These are phyloP conservation scores for Phanerochaete sordida DNA, from an alignment of 768 basidiomycete genomes.

Conservation along the genomic window DNA sequence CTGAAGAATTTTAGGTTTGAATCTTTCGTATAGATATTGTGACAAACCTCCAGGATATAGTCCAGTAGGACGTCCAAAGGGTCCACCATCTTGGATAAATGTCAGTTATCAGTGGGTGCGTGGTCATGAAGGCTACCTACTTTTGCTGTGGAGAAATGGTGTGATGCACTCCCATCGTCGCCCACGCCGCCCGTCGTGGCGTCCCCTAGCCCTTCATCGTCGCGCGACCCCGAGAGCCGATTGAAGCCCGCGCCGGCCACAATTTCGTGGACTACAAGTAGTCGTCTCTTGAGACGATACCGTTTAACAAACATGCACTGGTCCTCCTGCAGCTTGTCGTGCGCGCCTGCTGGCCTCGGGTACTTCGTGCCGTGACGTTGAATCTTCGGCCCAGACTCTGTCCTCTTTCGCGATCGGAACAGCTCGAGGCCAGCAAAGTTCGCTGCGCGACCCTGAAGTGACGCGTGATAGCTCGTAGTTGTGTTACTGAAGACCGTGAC, in stretches of 20 bases:
- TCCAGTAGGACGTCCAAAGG: conserved; percentile 15
- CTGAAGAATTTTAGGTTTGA: too few species aligned
- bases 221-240: background rate
- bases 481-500: background rate
- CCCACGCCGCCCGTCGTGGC: too few species aligned
- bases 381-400: background rate
- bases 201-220: too few species aligned
- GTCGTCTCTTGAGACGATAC: background rate
- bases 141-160: too few species aligned
- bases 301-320: background rate
- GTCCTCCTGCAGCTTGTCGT: background rate
- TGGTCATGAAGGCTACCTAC: too few species aligned
- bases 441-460: background rate
- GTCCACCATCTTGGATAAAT: too few species aligned
- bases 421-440: background rate
- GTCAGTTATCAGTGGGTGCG: too few species aligned
- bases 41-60: conserved; percentile 19
- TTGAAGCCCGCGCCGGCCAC: too few species aligned
- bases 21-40: too few species aligned
- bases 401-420: background rate
- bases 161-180: too few species aligned
- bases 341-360: too few species aligned
- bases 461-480: background rate
- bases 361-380: background rate
- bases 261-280: background rate